Evolutionary conservation across 345 rosid species (phyloP).

Genomic region (Eucalyptus sp.): DNA sequence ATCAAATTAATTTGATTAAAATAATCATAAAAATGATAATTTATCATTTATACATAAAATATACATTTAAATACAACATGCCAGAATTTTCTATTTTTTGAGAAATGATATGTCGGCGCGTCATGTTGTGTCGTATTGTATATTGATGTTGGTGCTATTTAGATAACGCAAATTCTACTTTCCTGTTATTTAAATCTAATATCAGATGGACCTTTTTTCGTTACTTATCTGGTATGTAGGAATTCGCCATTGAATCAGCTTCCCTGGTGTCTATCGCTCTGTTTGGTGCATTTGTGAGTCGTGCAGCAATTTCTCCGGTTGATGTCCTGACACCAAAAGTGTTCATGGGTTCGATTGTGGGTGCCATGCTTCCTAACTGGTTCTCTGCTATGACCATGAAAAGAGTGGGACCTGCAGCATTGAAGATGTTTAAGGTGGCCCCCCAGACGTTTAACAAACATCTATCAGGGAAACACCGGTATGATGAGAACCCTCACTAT

Average conservation of each 20-base stretch:
- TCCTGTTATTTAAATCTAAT: not conserved
- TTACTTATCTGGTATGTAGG: not conserved
- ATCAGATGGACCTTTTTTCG: not conserved
- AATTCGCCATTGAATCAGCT: slow-evolving; percentile 28
- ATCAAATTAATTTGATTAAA: too few species aligned
- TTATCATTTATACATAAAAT: too few species aligned
- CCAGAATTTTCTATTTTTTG: accelerated
- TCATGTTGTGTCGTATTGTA: too few species aligned
- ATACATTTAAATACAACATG: accelerated
- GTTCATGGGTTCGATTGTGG: slow-evolving; percentile 19
- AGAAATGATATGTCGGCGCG: too few species aligned
- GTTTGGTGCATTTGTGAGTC: slow-evolving; percentile 28
- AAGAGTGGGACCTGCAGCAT: slow-evolving; percentile 27
- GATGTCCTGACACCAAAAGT: slow-evolving; percentile 26
- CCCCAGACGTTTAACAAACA: accelerated
- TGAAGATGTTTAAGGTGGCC: slow-evolving; percentile 6
- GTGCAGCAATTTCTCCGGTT: slow-evolving; percentile 14
- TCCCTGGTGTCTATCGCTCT: slow-evolving; percentile 28
- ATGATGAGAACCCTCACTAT: too few species aligned
- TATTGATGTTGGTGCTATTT: too few species aligned
- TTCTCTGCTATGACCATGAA: slow-evolving; percentile 29
- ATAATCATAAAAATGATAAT: too few species aligned
- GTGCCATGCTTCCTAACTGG: slow-evolving; percentile 31
- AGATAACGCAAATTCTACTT: not conserved
- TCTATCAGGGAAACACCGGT: too few species aligned